These are phyloP conservation scores for Neoarthrinium moseri DNA, from an alignment of 2,329 filamentous ascomycete species.

Conservation along the genomic window DNA sequence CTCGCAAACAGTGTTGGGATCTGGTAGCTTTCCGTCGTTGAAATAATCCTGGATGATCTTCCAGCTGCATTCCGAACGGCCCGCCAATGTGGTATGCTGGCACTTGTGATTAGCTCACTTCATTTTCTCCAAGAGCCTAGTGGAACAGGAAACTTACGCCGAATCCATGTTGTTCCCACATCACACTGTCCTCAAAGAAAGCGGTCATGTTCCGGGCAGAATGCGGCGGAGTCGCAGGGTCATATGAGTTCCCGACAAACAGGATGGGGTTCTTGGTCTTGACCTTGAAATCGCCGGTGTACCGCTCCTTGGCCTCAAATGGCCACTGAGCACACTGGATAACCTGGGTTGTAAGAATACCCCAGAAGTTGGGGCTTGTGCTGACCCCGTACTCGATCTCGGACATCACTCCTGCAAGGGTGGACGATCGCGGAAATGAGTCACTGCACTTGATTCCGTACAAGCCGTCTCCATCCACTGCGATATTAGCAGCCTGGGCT, in stretches of 20 bases:
- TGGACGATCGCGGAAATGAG: constrained; percentile 2
- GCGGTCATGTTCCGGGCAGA: constrained; percentile 26
- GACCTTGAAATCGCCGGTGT: constrained; percentile 17
- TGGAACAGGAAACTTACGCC: constrained; percentile 14
- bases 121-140: neutral
- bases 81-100: neutral
- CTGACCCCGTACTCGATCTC: constrained; percentile 11
- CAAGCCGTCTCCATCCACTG: neutral
- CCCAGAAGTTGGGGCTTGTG: constrained; percentile 18
- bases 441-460: constrained; percentile 15
- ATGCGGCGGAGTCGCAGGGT: constrained; percentile 28
- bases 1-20: constrained; percentile 7
- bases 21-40: constrained; percentile 2
- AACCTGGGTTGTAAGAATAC: constrained; percentile 10
- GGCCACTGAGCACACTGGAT: constrained; percentile 27
- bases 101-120: neutral
- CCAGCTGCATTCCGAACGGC: neutral
- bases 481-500: too few relatives aligned
- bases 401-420: constrained; percentile 6
- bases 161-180: constrained; percentile 23
- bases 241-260: constrained; percentile 26
- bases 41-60: neutral
- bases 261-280: constrained; percentile 25
- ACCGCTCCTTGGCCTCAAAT: constrained; percentile 23
- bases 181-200: constrained; percentile 24